Evolutionary conservation across 2,329 filamentous ascomycete genomes (phyloP), one percentile per base, ranked within the genome.

Genomic region (Lecanoromycetidae sp.): DNA sequence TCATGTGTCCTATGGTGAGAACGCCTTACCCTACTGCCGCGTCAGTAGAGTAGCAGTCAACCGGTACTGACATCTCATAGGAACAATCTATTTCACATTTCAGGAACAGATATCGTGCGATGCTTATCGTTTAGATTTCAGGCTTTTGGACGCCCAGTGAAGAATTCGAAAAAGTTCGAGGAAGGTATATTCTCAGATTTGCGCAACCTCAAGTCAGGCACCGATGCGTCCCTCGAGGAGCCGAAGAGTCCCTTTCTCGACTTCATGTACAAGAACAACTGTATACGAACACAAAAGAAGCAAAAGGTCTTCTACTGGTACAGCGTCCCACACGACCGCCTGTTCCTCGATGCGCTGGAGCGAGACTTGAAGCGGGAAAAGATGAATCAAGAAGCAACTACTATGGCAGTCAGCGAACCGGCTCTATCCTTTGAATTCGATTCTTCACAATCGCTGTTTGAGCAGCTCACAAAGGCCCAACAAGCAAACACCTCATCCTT

Each of bases 261-360:
- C 68, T 98, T 96, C 66, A 75, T 98, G 36, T 98, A 98, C 79
- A 98, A 98, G 77, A 98, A 98, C 77, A 98, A 98, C 74, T 98
- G 91, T 76, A 98, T 98, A 58, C 82, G 91, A 58, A 98, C 91
- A 30, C 91, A 98, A 68, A 98, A 98, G 80, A 98, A 98, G 76
- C 91, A 98, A 64, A 98, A 98, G 74, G 91, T 98, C 56, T 98
- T 98, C 63, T 98, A 96, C 71, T 98, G 91, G 91, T 98, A 96
- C 70, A 95, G 88, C 71, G 91, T 98, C 39, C 91, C 91, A 1
- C 91, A 98, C 65, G 91, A 98, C 68, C 80, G 91, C 46, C 79
- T 98, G 43, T 98, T 98, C 70, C 81, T 98, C 57, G 91, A 98
- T 70, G 91, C 91, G 32, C 74, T 98, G 58, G 91, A 98, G 75